These are phyloP conservation scores for Crithidia thermophila DNA, from an alignment of 208 protist genomes.

Conservation along the genomic window DNA sequence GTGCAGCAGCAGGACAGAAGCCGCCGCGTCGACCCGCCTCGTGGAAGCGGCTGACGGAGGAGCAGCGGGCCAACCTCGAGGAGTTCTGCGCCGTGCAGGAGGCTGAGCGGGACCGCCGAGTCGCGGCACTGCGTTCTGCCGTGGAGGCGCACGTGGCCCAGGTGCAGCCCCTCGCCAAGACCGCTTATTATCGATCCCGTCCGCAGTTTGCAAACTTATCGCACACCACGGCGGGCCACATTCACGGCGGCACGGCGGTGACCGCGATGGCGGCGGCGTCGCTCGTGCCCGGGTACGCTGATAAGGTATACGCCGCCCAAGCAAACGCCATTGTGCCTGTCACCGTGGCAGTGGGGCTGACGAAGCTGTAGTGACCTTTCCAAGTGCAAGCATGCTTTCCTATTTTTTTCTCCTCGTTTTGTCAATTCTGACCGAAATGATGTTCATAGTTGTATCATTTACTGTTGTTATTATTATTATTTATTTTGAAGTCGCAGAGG, in stretches of 20 bases:
- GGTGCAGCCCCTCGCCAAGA: conserved; percentile 35
- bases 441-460: too few species aligned
- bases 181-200: conserved; percentile 58
- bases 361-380: conserved; percentile 29
- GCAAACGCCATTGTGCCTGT: conserved; percentile 37
- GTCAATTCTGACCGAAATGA: too few species aligned
- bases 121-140: conserved; percentile 34
- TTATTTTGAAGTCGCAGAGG: background rate
- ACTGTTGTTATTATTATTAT: background rate
- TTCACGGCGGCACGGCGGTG: conserved; percentile 30
- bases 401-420: background rate
- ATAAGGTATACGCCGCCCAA: conserved; percentile 55
- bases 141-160: conserved; percentile 32
- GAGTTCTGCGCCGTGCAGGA: conserved; percentile 42
- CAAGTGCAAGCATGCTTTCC: background rate
- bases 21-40: conserved; percentile 30
- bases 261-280: conserved; percentile 34
- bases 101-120: conserved; percentile 51
- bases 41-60: conserved; percentile 44
- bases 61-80: conserved; percentile 51
- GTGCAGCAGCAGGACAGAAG: background rate
- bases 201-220: conserved; percentile 53
- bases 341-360: conserved; percentile 53
- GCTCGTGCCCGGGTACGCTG: conserved; percentile 19
- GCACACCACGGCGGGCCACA: conserved; percentile 50